Evolutionary conservation across 2,329 filamentous ascomycete species (phyloP), one percentile per base, ranked within the genome.

Genomic region (Delphinella strobiligena): DNA sequence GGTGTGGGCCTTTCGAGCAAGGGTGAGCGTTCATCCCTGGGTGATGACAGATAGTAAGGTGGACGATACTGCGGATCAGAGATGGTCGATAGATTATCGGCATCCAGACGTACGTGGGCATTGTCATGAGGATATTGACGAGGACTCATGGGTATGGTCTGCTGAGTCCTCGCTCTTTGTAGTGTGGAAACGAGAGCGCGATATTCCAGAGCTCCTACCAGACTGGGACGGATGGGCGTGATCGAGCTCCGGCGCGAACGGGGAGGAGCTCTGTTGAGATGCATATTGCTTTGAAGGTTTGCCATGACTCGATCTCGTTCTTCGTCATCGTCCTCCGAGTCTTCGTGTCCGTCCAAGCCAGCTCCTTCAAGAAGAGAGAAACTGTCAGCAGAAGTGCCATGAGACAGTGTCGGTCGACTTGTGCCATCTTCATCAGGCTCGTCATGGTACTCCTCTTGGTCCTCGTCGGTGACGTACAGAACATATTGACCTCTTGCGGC

Each of bases 121-220:
- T 68, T 62, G 45, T 80, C 75, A 45, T 83, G 78, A 1, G 80
- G 83, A 53, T 81, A 81, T 50, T 80, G 75, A 44, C 82, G 73
- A 17, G 77, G 61, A 47, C 78, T 71, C 45, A 93, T 78, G 2
- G 78, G 74, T 32, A 78, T 74, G 14, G 82, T 72, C 50, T 79
- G 77, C 18, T 83, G 74, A 47, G 85, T 91, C 53, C 83, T 76
- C 41, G 86, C 83, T 47, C 79, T 82, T 52, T 93, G 80, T 41
- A 98, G 63, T 2, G 87, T 87, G n/a, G 84, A 81, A 34, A 98
- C 66, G 3, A 94, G 81, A 2, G 89, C 89, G 50, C 88, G 75
- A 51, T 98, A 98, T 61, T 98, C 91, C 42, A 98, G 68, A 7
- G 85, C 91, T 32, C 91, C 91, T 3, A 98, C 81, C 34, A 98